Conservation (phyloP, 805 yeast species). For the Vanderwaltozyma verrucispora region DNA sequence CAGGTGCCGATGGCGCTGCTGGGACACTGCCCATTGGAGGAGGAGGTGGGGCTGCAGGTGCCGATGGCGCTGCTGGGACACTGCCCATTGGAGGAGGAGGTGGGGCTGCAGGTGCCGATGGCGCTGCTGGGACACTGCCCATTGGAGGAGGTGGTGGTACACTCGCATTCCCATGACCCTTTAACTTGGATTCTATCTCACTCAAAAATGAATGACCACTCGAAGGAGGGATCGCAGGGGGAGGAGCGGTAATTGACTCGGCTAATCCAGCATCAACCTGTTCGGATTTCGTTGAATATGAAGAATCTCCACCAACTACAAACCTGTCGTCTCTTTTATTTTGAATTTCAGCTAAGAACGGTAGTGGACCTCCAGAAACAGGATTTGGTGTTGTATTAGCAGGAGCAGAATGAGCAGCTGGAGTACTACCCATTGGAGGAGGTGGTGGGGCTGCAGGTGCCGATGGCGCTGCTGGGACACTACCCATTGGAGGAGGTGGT, state of each 20-base stretch:
- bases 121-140: constrained; percentile 14
- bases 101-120: constrained; percentile 9
- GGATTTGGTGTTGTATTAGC: constrained; percentile 15
- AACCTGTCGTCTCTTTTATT: constrained; percentile 37
- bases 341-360: constrained; percentile 42
- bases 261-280: constrained; percentile 12
- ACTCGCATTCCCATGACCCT: constrained; percentile 11
- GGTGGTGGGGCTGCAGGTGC: constrained; percentile 18
- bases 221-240: no score
- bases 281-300: constrained; percentile 17
- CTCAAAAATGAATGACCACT: constrained; percentile 22
- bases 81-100: constrained; percentile 3
- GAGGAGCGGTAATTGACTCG: no score
- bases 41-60: constrained; percentile 25
- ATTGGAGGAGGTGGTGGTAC: constrained; percentile 26
- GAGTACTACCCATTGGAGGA: constrained; percentile 6
- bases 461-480: constrained; percentile 13
- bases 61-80: no score
- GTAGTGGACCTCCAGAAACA: constrained; percentile 32
- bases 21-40: no score
- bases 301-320: constrained; percentile 32
- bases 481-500: constrained; percentile 14
- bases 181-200: constrained; percentile 23
- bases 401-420: constrained; percentile 8
- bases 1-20: no score